phyloP scores from a whole-genome alignment of 768 basidiomycete species.

The Wakefieldia striispora region DNA sequence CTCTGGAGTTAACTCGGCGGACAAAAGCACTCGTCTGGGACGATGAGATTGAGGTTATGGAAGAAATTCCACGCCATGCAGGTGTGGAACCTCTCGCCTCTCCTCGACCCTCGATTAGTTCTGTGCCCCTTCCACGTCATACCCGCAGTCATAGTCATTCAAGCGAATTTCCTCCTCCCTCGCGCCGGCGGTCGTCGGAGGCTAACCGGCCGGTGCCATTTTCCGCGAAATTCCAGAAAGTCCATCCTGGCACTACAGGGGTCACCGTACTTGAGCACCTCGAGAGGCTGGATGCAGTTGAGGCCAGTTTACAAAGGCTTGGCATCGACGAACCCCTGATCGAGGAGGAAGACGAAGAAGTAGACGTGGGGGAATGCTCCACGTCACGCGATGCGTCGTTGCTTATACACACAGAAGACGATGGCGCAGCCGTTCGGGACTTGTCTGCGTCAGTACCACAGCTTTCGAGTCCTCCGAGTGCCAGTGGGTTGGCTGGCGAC shows the following conservation, averaged over 20 bases:
- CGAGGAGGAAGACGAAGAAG: slow-evolving; percentile 50
- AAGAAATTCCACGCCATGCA: slow-evolving; percentile 43
- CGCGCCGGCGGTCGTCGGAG: slow-evolving; percentile 61
- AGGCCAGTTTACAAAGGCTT: slow-evolving; percentile 75
- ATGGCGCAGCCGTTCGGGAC: slow-evolving; percentile 10
- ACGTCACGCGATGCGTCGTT: slow-evolving; percentile 16
- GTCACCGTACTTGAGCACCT: slow-evolving; percentile 84
- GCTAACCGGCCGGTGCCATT: slow-evolving; percentile 76
- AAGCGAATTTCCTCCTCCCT: slow-evolving; percentile 73
- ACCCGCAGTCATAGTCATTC: slow-evolving; percentile 58
- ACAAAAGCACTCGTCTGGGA: slow-evolving; percentile 82
- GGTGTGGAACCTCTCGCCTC: slow-evolving; percentile 40
- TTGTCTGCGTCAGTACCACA: slow-evolving; percentile 35
- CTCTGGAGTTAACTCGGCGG: slow-evolving; percentile 84
- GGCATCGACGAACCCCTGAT: slow-evolving; percentile 55
- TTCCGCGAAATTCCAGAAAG: slow-evolving; percentile 77
- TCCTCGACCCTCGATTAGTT: slow-evolving; percentile 60
- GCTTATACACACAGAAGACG: slow-evolving; percentile 32
- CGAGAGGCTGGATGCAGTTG: slow-evolving; percentile 80
- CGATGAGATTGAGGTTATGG: slow-evolving; percentile 74
- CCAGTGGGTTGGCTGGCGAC: slow-evolving; percentile 52
- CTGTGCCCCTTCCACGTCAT: slow-evolving; percentile 53
- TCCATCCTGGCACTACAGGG: slow-evolving; percentile 84
- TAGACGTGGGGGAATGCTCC: slow-evolving; percentile 62
- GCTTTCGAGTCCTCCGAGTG: slow-evolving; percentile 59